Base-by-base conservation (phyloP, 768 basidiomycete species). In the Leccinum pellstonianum region DNA sequence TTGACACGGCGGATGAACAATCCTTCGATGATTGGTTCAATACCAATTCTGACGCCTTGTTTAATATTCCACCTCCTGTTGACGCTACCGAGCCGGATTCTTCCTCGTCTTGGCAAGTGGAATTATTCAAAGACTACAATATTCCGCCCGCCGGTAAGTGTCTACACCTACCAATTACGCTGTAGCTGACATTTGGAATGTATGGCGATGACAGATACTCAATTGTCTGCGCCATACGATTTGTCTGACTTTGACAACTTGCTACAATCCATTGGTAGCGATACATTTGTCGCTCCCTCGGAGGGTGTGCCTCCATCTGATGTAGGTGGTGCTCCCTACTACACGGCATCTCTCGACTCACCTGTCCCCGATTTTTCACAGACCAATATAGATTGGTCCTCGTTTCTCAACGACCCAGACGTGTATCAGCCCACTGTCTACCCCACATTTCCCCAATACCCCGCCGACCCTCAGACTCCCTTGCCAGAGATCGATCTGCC, bases 21-120 rank as follows among this genome's bases (percentile, higher is more conserved):
- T 65, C 69, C 0, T 56, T 77, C 15, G 75, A 78, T 19, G 66
- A 73, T 33, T 79, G 78, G 79, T 76, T 76, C 46, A 62, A 70
- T 21, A 57, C 67, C 4, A 62, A 66, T 54, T 70, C 70, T 55
- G 60, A 60, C 6, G 6, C 55, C 7, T 47, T 71, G 12, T 75
- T 77, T 25, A 61, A 71, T 3, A 59, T 72, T 5, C 74, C 74
- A 0, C 65, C 62, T 29, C 63, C 64, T 0, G 71, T 72, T 14
- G 62, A 68, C 8, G 62, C 66, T 2, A 60, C 62, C 1, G 58
- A 69, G 10, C 66, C 72, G 6, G 72, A 77, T 23, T 56, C 65
- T 17, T 66, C 69, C 0, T 11, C 64, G 1, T 63, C 62, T 0
- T 62, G 75, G 57, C 72, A 79, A 27, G 71, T 80, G 12, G 68